Evolutionary conservation across 495 filamentous ascomycete genomes (phyloP).

Genomic region (Penicillium paradoxum): DNA sequence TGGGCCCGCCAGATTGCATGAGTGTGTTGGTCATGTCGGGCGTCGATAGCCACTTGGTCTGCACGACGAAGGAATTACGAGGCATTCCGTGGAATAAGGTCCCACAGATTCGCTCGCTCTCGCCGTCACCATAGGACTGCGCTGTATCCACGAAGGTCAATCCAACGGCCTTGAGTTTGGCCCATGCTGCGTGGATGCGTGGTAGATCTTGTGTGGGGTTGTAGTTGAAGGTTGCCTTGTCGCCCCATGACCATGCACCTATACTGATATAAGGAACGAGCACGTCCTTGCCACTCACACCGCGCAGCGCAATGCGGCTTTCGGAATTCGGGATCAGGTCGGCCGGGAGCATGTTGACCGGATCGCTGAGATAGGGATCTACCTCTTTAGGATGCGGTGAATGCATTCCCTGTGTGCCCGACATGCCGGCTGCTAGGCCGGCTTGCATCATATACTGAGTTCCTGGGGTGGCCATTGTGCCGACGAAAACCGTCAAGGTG

Average conservation of each 20-base stretch:
- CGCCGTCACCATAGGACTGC: constrained; percentile 35
- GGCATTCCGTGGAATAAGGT: constrained; percentile 29
- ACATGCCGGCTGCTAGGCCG: constrained; percentile 34
- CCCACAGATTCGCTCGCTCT: constrained; percentile 36
- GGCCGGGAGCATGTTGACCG: constrained; percentile 17
- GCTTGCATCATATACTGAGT: constrained; percentile 31
- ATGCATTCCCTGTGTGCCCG: constrained; percentile 30
- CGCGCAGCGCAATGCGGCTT: constrained; percentile 16
- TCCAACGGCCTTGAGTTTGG: constrained; percentile 20
- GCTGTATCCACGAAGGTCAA: constrained; percentile 40
- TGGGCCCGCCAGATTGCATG: constrained; percentile 16
- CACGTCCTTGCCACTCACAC: constrained; percentile 17
- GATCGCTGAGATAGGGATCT: constrained; percentile 18
- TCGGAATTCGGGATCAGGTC: constrained; percentile 14
- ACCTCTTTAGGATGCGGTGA: constrained; percentile 22
- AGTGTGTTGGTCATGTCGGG: constrained; percentile 14
- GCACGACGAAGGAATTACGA: constrained; percentile 27
- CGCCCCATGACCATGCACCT: constrained; percentile 41
- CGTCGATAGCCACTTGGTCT: constrained; percentile 22
- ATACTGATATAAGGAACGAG: constrained; percentile 30
- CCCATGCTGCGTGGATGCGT: constrained; percentile 32
- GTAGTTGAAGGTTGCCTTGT: constrained; percentile 38
- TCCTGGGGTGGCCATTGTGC: constrained; percentile 17
- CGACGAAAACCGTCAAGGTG: background rate
- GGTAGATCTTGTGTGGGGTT: constrained; percentile 24